These are phyloP conservation scores for Corymbia citriodora DNA, from an alignment of 441 rosid genomes.

Conservation along the genomic window DNA sequence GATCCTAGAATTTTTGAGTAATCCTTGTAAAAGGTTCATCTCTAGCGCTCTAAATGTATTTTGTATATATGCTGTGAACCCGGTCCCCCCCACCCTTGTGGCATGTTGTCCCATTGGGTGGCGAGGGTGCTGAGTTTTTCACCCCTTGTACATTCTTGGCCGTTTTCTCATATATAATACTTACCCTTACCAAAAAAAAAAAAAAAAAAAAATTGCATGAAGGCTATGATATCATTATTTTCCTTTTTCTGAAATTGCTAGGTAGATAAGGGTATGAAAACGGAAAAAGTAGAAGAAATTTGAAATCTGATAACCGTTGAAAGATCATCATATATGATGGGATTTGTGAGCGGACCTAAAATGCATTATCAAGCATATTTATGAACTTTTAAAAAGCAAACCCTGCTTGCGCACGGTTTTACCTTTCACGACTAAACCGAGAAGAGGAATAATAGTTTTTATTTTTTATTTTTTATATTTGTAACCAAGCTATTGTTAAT, in stretches of 20 bases:
- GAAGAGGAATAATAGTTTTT: not conserved
- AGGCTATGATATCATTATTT: not conserved
- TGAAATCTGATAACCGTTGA: not conserved
- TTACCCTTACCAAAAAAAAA: too few species aligned
- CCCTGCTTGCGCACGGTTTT: not conserved
- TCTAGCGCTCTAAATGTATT: too few species aligned
- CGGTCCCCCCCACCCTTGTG: too few species aligned
- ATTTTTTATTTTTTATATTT: fast-evolving
- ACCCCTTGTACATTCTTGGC: too few species aligned
- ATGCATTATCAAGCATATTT: not conserved
- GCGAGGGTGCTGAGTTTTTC: too few species aligned
- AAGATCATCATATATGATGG: not conserved
- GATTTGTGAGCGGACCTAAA: too few species aligned
- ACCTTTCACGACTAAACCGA: not conserved
- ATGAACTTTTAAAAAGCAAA: not conserved
- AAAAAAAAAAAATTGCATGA: not conserved
- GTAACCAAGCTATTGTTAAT: not conserved
- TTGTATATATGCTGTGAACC: too few species aligned
- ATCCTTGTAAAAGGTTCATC: too few species aligned
- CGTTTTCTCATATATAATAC: too few species aligned
- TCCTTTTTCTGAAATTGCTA: not conserved
- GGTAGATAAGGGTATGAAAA: not conserved
- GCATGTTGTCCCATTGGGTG: too few species aligned
- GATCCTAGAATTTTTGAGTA: too few species aligned
- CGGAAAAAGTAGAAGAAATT: not conserved